Base-by-base conservation (phyloP, 2,329 filamentous ascomycete species). In the Taxawa tesnikishii region DNA sequence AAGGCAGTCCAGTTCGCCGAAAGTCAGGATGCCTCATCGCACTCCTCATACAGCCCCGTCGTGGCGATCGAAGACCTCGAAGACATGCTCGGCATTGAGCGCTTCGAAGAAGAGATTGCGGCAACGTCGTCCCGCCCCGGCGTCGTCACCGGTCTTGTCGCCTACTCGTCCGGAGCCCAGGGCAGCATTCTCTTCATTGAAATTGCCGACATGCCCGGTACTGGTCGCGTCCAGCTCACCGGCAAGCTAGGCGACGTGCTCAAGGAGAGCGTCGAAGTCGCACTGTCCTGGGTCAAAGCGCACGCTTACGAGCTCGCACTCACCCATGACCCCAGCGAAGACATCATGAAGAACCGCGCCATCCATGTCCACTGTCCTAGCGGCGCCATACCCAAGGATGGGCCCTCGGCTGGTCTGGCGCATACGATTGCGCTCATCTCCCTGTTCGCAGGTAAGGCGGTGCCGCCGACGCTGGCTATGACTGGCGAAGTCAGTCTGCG, bases 171-270 rank as follows among this genome's bases (percentile, higher is more conserved):
- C 4, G 88, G 90, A 30, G 85, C 85, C 29, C 88, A 94, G 54
- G 90, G 90, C 40, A 87, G 82, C 51, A 98, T 98, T 48, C 70
- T 98, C 34, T 98, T 98, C 65, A 98, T 98, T 47, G 90, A 98
- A 59, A 84, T 94, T 27, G 84, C 88, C 8, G 87, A 94, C 51
- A 96, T 96, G 85, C 90, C 90, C 0, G 90, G 90, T 26, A 79
- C 74, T 35, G 90, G 90, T 19, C 78, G 80, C 32, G 84, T 98
- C 21, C 90, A 96, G 59, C 75, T 98, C 15, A 98, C 90, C 1
- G 90, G 90, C 39, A 96, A 93, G 55, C 75, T 98, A 5, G 90
- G 90, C 41, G 87, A 94, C 46, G 90, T 98, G 17, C 74, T 98
- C 37, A 96, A 96, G 59, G 90, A 98, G 59, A 88, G 79, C 41